phyloP scores from a whole-genome alignment of 495 filamentous ascomycete species.

The Pyrenula massariospora region DNA sequence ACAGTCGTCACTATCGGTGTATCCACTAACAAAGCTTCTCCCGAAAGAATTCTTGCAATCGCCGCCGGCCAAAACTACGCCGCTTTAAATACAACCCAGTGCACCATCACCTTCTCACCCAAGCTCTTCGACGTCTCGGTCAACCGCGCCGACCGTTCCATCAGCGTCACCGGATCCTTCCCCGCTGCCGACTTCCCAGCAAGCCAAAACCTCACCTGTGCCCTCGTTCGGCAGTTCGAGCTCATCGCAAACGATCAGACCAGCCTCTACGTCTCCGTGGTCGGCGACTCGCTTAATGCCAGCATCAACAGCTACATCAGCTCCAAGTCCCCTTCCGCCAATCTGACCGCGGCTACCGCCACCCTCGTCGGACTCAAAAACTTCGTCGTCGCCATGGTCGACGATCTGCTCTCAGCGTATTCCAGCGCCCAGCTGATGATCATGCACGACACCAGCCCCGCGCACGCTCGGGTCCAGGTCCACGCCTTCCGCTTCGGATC shows the following conservation, averaged over 20 bases:
- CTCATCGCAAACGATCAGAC: constrained; percentile 22
- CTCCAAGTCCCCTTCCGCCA: constrained; percentile 2
- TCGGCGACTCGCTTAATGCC: constrained; percentile 21
- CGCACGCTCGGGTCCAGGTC: constrained; percentile 5
- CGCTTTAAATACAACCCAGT: constrained; percentile 17
- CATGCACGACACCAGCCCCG: constrained; percentile 3
- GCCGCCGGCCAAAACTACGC: constrained; percentile 13
- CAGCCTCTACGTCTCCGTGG: constrained; percentile 17
- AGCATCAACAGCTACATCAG: constrained; percentile 8
- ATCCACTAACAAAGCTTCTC: constrained; percentile 5
- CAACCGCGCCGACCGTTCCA: constrained; percentile 12
- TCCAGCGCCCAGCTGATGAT: constrained; percentile 22
- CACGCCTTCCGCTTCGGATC: constrained; percentile 13
- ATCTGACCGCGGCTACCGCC: constrained; percentile 12
- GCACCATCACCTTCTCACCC: constrained; percentile 16
- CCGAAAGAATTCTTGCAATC: constrained; percentile 4
- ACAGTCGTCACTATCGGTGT: constrained; percentile 18
- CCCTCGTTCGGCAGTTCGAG: constrained; percentile 15
- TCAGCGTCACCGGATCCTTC: constrained; percentile 9
- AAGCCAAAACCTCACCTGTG: constrained; percentile 3
- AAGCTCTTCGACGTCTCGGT: constrained; percentile 19
- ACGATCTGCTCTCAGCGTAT: constrained; percentile 21
- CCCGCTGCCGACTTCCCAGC: neutral
- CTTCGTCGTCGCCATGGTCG: constrained; percentile 10
- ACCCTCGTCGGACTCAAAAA: constrained; percentile 14